A percentile compares a stretch with the other conserved stretches of the same genome.
Conservation (phyloP, 805 yeast species). For the Wickerhamomyces hampshirensis region DNA sequence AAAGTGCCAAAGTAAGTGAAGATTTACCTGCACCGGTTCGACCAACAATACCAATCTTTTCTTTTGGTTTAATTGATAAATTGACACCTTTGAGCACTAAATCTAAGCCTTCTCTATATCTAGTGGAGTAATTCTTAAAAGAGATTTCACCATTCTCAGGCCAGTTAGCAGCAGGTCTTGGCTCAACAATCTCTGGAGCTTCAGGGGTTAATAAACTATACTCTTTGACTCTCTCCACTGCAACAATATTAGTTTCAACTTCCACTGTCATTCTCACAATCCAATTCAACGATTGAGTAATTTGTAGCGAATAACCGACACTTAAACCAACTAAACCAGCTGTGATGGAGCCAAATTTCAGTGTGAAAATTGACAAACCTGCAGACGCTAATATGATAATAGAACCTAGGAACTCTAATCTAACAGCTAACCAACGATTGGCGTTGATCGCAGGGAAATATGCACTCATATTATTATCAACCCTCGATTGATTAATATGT, state of each 20-base stretch:
- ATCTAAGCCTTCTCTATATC: slow-evolving; percentile 79
- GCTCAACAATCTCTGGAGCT: slow-evolving; percentile 68
- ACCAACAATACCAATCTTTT: slow-evolving; percentile 93
- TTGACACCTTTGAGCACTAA: slow-evolving; percentile 67
- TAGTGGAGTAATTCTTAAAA: slow-evolving; percentile 72
- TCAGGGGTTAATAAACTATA: slow-evolving; percentile 78
- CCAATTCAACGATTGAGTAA: slow-evolving; percentile 94
- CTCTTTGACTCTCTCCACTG: slow-evolving; percentile 92
- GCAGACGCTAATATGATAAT: slow-evolving; percentile 84
- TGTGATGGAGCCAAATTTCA: slow-evolving; percentile 64
- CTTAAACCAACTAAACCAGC: slow-evolving; percentile 95
- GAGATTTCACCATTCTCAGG: slow-evolving; percentile 65
- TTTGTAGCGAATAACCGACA: slow-evolving; percentile 86
- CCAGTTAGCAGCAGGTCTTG: slow-evolving; percentile 71
- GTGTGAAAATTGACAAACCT: slow-evolving; percentile 57
- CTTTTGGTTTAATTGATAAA: slow-evolving; percentile 61
- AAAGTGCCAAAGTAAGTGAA: slow-evolving; percentile 76
- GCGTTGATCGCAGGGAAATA: slow-evolving; percentile 89
- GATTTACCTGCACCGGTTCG: slow-evolving; percentile 97
- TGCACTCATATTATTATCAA: slow-evolving; percentile 88
- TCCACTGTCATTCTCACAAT: slow-evolving; percentile 98
- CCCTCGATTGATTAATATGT: slow-evolving; percentile 58
- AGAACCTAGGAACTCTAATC: slow-evolving; percentile 89
- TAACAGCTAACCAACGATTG: slow-evolving; percentile 95
- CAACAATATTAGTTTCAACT: slow-evolving; percentile 94